phyloP scores from a whole-genome alignment of 2,329 filamentous ascomycete genomes.

The Xylariaceae sp. region DNA sequence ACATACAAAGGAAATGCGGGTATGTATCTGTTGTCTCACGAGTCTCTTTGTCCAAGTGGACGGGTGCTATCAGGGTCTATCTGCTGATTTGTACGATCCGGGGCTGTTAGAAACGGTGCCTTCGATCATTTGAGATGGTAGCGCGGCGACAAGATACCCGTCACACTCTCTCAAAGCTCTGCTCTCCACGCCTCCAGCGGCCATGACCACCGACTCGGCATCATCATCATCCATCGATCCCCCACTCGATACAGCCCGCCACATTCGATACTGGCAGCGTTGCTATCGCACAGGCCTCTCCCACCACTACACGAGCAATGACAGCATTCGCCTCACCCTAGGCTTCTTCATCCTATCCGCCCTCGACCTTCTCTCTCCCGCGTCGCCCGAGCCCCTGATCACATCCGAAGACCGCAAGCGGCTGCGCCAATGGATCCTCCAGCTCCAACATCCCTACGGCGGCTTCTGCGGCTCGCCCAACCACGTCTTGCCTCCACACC shows the following conservation, averaged over 20 bases:
- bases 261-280: conserved; percentile 89
- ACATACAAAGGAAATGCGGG: too few species aligned
- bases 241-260: conserved; percentile 55
- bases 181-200: background rate
- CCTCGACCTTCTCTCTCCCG: conserved; percentile 69
- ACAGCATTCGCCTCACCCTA: conserved; percentile 84
- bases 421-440: conserved; percentile 72
- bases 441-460: conserved; percentile 76
- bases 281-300: conserved; percentile 80
- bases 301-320: conserved; percentile 75
- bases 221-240: too few species aligned
- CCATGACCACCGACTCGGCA: too few species aligned
- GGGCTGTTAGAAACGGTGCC: too few species aligned
- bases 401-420: conserved; percentile 37
- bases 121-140: too few species aligned
- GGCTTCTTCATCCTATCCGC: conserved; percentile 86
- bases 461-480: conserved; percentile 85
- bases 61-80: too few species aligned
- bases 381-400: conserved; percentile 50
- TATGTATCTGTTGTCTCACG: too few species aligned
- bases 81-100: too few species aligned
- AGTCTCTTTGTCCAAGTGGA: too few species aligned
- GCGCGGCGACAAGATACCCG: too few species aligned
- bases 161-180: background rate
- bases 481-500: conserved; percentile 42